Evolutionary conservation across 2,329 filamentous ascomycete species (phyloP).

Genomic region (Aspergillus vadensis): DNA sequence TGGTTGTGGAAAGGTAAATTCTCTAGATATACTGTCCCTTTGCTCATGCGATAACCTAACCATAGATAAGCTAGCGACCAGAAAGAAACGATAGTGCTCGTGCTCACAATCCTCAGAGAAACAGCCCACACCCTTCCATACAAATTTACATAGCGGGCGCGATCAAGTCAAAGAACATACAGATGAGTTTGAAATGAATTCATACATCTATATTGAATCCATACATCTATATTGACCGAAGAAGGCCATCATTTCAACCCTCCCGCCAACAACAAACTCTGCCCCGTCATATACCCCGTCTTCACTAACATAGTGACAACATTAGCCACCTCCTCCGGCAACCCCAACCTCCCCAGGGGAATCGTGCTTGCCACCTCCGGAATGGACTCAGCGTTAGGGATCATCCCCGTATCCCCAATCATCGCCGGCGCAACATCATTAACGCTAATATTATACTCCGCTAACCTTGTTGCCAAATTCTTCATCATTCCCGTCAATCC

Average conservation of each 20-base stretch:
- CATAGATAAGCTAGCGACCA: too few relatives aligned
- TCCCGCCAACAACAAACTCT: slow-evolving; percentile 57
- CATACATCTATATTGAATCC: too few relatives aligned
- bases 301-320: slow-evolving; percentile 61
- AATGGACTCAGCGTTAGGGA: slow-evolving; percentile 59
- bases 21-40: too few relatives aligned
- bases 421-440: slow-evolving; percentile 71
- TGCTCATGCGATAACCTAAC: too few relatives aligned
- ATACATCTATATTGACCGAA: too few relatives aligned
- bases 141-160: too few relatives aligned
- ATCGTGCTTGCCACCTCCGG: slow-evolving; percentile 63
- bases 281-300: slow-evolving; percentile 63
- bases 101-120: too few relatives aligned
- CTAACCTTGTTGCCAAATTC: slow-evolving; percentile 62
- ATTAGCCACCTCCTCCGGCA: slow-evolving; percentile 62
- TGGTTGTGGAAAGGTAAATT: too few relatives aligned
- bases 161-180: too few relatives aligned
- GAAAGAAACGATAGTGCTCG: too few relatives aligned
- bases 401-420: slow-evolving; percentile 67
- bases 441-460: slow-evolving; percentile 63
- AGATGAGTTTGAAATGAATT: too few relatives aligned
- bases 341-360: slow-evolving; percentile 60
- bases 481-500: slow-evolving; percentile 67
- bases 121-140: too few relatives aligned
- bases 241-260: slow-evolving; percentile 49